Base-by-base conservation (phyloP, 441 rosid species). In the Geranium incanum region DNA sequence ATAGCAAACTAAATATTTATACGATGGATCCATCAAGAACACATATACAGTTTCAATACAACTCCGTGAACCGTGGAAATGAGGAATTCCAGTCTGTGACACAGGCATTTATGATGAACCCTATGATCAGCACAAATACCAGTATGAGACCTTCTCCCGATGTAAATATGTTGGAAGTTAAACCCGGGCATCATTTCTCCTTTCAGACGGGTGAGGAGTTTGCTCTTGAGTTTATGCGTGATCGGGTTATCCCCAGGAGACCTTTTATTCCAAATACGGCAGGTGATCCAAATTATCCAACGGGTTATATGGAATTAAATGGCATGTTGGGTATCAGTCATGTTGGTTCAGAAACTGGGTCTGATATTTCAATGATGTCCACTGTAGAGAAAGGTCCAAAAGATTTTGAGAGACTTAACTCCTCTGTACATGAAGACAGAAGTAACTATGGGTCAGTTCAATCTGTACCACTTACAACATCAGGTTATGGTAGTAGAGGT, bases 141-240 rank as follows among this genome's bases (percentile, higher is more conserved):
- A 77, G 60, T 73, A 39, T 75, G 73, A 81, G 85, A 62, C 85
- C 84, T 78, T 82, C 79, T 67, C 66, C 66, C 3, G 85, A 82
- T 67, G 76, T 71, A 21, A 80, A 77, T 73, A 75, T 66, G 68
- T 71, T 87, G 3, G 98, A 83, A 79, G 89, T 79, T 70, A 89
- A 86, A 74, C 92, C 96, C 21, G 96, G 86, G 45, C 91, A 63
- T 55, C 89, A 88, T 82, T 93, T 75, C 85, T 93, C 98, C 74
- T 87, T 91, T 77, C 93, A 86, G 80, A 93, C 97, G 3, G 98
- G 98, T 16, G 98, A 93, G 81, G 98, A 93, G 82, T 93, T 93
- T 76, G 86, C 94, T 79, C 84, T 93, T 71, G 97, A 93, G 80
- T 93, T 93, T 82, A 91, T 91, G 96, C 86, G 85, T 45, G 97